These are phyloP conservation scores for Cyphellophora europaea DNA, from an alignment of 2,329 filamentous ascomycete species.

Conservation along the genomic window DNA sequence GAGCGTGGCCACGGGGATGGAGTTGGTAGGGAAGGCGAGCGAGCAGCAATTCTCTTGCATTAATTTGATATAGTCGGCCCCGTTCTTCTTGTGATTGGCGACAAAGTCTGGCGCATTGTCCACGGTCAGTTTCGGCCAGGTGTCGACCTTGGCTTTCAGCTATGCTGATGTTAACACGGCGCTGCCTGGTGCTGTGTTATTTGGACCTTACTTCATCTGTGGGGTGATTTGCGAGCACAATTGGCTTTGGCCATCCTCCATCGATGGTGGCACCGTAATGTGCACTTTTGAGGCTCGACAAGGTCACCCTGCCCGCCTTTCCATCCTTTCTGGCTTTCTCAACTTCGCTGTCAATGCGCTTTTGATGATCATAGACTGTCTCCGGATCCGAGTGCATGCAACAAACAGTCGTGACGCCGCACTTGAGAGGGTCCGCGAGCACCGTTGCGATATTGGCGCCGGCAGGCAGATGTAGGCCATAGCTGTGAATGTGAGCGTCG, in stretches of 20 bases:
- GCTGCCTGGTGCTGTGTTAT: neutral
- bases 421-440: conserved; percentile 12
- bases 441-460: conserved; percentile 11
- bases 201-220: conserved; percentile 21
- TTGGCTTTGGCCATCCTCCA: conserved; percentile 39
- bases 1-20: conserved; percentile 15
- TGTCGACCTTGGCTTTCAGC: conserved; percentile 28
- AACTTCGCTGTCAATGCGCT: conserved; percentile 11
- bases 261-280: conserved; percentile 40
- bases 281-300: conserved; percentile 38
- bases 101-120: conserved; percentile 28
- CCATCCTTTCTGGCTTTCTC: conserved; percentile 8
- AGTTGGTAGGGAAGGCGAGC: conserved; percentile 17
- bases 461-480: conserved; percentile 12
- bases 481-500: conserved; percentile 17
- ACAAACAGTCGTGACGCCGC: conserved; percentile 18
- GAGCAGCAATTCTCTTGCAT: conserved; percentile 20
- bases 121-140: conserved; percentile 38
- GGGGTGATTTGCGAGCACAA: conserved; percentile 13
- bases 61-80: conserved; percentile 20
- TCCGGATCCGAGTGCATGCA: conserved; percentile 18
- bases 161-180: conserved; percentile 4
- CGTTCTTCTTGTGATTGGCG: conserved; percentile 12
- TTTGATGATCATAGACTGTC: conserved; percentile 9
- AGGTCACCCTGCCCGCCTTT: conserved; percentile 8